phyloP scores from a whole-genome alignment of 2,329 filamentous ascomycete genomes.

The Colletotrichum truncatum region DNA sequence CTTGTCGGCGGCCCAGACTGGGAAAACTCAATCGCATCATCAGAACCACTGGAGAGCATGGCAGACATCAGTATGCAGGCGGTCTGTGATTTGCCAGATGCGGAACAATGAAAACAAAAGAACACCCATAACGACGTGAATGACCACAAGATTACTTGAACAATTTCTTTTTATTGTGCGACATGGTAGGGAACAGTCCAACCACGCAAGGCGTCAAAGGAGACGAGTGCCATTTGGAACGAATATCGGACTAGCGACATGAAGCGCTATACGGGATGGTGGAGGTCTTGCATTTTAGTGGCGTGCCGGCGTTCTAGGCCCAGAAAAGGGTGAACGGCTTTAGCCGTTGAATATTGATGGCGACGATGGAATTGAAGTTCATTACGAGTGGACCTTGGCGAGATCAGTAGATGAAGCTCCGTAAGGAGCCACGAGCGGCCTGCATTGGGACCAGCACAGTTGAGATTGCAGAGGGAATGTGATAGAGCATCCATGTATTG shows the following conservation, averaged over 20 bases:
- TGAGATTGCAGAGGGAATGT: not conserved
- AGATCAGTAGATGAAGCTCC: not conserved
- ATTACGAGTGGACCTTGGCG: not conserved
- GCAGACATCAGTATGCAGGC: slow-evolving; percentile 55
- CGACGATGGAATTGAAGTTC: not conserved
- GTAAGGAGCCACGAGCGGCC: not conserved
- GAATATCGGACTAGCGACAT: not conserved
- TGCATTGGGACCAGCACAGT: not conserved
- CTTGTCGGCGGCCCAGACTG: slow-evolving; percentile 53
- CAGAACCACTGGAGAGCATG: slow-evolving; percentile 62
- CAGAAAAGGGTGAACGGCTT: slow-evolving; percentile 10
- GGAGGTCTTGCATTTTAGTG: slow-evolving; percentile 23
- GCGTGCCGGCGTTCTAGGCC: slow-evolving; percentile 22
- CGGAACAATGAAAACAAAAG: slow-evolving; percentile 34
- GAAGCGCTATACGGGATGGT: slow-evolving; percentile 11
- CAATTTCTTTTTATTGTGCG: slow-evolving; percentile 10
- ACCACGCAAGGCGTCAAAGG: slow-evolving; percentile 22
- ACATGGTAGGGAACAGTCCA: slow-evolving; percentile 17
- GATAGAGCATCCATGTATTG: not conserved
- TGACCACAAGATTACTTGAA: slow-evolving; percentile 15
- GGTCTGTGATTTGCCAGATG: slow-evolving; percentile 50
- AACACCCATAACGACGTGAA: slow-evolving; percentile 25
- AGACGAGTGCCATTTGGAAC: slow-evolving; percentile 13
- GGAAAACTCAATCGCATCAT: slow-evolving; percentile 64
- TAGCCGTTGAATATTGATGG: not conserved